A percentile compares a stretch with the other conserved stretches of the same genome.
Evolutionary conservation across 306 rosid genomes (phyloP).

Genomic region (Arachis hypogaea): DNA sequence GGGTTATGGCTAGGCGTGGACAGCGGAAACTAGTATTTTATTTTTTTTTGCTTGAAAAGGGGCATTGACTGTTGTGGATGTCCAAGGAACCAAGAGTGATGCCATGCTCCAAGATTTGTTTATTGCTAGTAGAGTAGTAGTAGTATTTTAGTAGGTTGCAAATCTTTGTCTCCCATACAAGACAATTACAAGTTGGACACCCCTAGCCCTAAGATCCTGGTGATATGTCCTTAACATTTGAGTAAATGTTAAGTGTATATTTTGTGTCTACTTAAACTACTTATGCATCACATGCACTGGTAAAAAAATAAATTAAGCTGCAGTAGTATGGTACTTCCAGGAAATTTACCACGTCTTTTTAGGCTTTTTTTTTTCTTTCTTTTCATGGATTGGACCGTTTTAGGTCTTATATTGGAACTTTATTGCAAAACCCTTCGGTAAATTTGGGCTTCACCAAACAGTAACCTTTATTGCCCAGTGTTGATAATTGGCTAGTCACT

Average conservation of each 20-base stretch:
- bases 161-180: not conserved
- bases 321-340: no score
- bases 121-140: no score
- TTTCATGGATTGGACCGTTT: not conserved
- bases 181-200: not conserved
- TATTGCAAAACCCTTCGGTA: not conserved
- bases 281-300: no score
- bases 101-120: not conserved
- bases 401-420: not conserved
- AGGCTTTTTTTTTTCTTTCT: not conserved
- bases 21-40: not conserved
- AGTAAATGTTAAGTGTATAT: no score
- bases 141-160: not conserved
- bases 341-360: not conserved
- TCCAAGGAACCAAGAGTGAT: not conserved
- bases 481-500: not conserved
- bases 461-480: not conserved
- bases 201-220: conserved; percentile 10
- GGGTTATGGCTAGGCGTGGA: conserved; percentile 6
- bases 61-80: not conserved
- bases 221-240: not conserved
- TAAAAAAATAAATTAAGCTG: no score
- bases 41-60: not conserved
- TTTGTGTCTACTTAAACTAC: no score
- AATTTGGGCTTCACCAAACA: not conserved